These are phyloP conservation scores for Laguncularia racemosa DNA, from an alignment of 345 rosid species.

Conservation along the genomic window DNA sequence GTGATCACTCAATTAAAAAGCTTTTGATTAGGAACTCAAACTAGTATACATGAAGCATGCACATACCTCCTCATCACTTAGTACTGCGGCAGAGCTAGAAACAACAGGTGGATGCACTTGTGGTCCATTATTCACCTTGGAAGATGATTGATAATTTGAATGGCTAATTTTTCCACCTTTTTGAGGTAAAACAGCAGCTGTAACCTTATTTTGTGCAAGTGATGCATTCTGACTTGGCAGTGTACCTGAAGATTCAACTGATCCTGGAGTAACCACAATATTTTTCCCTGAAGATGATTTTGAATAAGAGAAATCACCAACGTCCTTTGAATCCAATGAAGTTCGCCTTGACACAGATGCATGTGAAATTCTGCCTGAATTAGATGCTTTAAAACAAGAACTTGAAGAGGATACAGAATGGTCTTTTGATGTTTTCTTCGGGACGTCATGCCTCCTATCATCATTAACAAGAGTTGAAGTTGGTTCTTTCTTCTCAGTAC, in stretches of 20 bases:
- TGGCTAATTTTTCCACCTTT: slow-evolving; percentile 64
- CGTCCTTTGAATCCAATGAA: slow-evolving; percentile 45
- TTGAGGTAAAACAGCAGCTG: slow-evolving; percentile 34
- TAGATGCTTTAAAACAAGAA: slow-evolving; percentile 33
- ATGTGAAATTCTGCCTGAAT: slow-evolving; percentile 48
- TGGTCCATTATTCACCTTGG: slow-evolving; percentile 46
- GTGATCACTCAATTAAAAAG: no score
- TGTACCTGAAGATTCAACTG: slow-evolving; percentile 38
- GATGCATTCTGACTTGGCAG: slow-evolving; percentile 30
- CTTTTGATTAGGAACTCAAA: background rate
- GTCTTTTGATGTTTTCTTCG: slow-evolving; percentile 40
- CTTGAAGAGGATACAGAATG: slow-evolving; percentile 27
- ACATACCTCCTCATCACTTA: slow-evolving; percentile 93
- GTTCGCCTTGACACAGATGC: slow-evolving; percentile 43
- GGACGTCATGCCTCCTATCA: slow-evolving; percentile 30
- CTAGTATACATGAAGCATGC: slow-evolving; percentile 7
- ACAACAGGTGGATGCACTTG: slow-evolving; percentile 37
- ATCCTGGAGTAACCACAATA: slow-evolving; percentile 22
- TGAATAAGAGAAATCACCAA: slow-evolving; percentile 29
- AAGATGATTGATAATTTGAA: slow-evolving; percentile 32
- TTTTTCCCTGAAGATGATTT: slow-evolving; percentile 42
- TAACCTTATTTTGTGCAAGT: slow-evolving; percentile 30
- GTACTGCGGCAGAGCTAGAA: slow-evolving; percentile 34
- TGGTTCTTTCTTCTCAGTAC: slow-evolving; percentile 33
- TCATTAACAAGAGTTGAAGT: slow-evolving; percentile 33